Conservation (phyloP, 371 early-diverging fungal genomes). For the Rhizopus stolonifer region DNA sequence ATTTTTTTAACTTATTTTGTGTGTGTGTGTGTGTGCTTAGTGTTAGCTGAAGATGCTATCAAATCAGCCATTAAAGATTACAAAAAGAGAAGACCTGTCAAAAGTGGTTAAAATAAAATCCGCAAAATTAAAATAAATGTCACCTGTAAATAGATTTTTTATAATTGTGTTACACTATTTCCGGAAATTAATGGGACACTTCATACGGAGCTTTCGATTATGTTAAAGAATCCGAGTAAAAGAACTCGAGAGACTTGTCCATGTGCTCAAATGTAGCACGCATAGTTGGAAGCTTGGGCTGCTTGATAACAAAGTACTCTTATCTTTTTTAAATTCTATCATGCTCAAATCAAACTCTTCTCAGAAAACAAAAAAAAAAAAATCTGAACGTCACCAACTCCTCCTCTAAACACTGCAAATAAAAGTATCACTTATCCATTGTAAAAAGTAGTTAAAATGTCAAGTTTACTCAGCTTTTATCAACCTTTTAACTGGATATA, state of each 20-base stretch:
- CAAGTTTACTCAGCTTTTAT: too few relatives aligned
- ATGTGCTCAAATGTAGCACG: background rate
- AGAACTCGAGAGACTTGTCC: constrained; percentile 2
- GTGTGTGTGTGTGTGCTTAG: constrained; percentile 30
- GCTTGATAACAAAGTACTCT: constrained; percentile 1
- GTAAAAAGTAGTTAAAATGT: too few relatives aligned
- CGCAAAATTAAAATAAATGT: too few relatives aligned
- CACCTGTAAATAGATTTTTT: too few relatives aligned
- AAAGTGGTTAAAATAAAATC: background rate
- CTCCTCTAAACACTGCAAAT: constrained; percentile 7
- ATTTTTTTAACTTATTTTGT: background rate
- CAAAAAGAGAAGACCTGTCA: constrained; percentile 55
- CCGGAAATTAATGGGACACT: too few relatives aligned
- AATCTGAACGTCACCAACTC: constrained; percentile 4
- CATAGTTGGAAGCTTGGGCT: constrained; percentile 2
- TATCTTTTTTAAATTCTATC: constrained; percentile 6
- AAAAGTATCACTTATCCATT: too few relatives aligned
- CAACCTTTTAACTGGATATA: too few relatives aligned
- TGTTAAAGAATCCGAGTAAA: constrained; percentile 2
- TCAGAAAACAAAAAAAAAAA: constrained; percentile 3
- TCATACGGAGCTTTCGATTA: background rate
- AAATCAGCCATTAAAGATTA: constrained; percentile 96
- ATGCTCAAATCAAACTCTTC: constrained; percentile 8
- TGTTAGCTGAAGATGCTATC: constrained; percentile 99
- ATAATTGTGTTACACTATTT: too few relatives aligned